Base-by-base conservation (phyloP, 2,329 filamentous ascomycete species). In the Scortechinia acanthostroma region DNA sequence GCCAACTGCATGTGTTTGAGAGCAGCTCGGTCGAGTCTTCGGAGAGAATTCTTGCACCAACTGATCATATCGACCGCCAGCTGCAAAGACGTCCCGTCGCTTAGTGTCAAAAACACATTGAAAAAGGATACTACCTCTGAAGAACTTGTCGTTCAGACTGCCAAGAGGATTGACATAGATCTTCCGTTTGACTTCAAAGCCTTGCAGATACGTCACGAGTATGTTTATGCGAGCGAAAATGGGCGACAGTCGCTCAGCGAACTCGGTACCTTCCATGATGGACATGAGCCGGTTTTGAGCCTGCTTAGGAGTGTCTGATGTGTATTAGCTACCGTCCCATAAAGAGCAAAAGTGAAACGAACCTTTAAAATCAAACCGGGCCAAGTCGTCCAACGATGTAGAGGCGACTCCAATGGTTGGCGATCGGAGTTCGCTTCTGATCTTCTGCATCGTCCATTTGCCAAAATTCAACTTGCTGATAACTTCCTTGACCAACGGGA, bases 81-180 rank as follows among this genome's bases (percentile, higher is more conserved):
- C 93, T 4, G 91, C 93, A 56, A 97, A 89, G 0, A 97, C 88
- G 53, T 93, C 86, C 53, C 78, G 83, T 49, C 84, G 77, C 59
- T 89, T 94, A 49, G 78, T 83, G 59, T 97, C 91, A 51, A 91
- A 89, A 2, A 96, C 68, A 55, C 90, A 96, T 49, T 94, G 88
- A 59, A 98, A 97, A 37, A 97, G 70, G 21, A 97, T 72, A 4
- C 91, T 91, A 1, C 86, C 86, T 16, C 78, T 71, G 61, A 93
- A 98, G 59, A 97, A 96, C 46, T 84, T 86, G 58, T 96, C 91
- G 56, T 95, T 95, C 56, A 94, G 78, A 60, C 88, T 94, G 57
- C 83, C 87, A 4, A 98, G 71, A 0, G 91, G 91, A 51, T 82
- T 88, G 52, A 97, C 73, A 55, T 91, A 94, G 21, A 95, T 71